Percentiles rank a stretch among this genome's conserved stretches.
Evolutionary conservation across 1,284 basidiomycete species (phyloP).

Genomic region (Anthracocystis walkeri): DNA sequence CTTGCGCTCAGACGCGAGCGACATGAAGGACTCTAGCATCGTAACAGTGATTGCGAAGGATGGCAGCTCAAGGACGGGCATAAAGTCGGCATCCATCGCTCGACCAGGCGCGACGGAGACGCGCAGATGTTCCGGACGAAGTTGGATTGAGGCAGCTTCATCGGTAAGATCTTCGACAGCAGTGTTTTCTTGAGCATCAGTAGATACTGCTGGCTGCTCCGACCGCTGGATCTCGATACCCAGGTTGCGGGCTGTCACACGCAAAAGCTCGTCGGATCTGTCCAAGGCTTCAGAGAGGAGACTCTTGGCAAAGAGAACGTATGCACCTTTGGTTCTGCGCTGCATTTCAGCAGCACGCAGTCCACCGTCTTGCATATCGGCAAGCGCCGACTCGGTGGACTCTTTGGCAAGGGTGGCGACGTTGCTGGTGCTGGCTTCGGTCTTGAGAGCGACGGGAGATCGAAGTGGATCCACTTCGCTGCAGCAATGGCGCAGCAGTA

Average conservation of each 20-base stretch:
- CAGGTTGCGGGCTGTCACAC: slow-evolving; percentile 31
- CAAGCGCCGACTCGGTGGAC: slow-evolving; percentile 35
- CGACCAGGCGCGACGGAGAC: slow-evolving; percentile 17
- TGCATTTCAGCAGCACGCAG: slow-evolving; percentile 43
- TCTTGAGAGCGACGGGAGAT: slow-evolving; percentile 51
- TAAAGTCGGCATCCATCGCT: slow-evolving; percentile 42
- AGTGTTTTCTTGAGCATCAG: background rate
- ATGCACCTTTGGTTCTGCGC: slow-evolving; percentile 27
- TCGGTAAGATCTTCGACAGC: background rate
- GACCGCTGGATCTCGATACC: slow-evolving; percentile 17
- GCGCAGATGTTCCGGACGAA: slow-evolving; percentile 19
- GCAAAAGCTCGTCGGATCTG: slow-evolving; percentile 28
- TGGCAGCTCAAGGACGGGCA: slow-evolving; percentile 53
- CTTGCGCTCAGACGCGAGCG: slow-evolving; percentile 28
- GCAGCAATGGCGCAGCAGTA: slow-evolving; percentile 57
- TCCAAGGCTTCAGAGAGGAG: slow-evolving; percentile 45
- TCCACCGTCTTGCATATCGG: slow-evolving; percentile 47
- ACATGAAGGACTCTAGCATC: slow-evolving; percentile 52
- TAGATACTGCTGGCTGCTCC: background rate
- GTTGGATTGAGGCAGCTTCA: slow-evolving; percentile 2
- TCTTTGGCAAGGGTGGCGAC: slow-evolving; percentile 31
- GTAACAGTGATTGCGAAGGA: slow-evolving; percentile 40
- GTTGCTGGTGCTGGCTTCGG: slow-evolving; percentile 27
- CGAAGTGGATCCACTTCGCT: slow-evolving; percentile 54
- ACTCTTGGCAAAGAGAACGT: slow-evolving; percentile 42